phyloP scores from a whole-genome alignment of 1,139 yeast genomes.

The Yarrowia galli region DNA sequence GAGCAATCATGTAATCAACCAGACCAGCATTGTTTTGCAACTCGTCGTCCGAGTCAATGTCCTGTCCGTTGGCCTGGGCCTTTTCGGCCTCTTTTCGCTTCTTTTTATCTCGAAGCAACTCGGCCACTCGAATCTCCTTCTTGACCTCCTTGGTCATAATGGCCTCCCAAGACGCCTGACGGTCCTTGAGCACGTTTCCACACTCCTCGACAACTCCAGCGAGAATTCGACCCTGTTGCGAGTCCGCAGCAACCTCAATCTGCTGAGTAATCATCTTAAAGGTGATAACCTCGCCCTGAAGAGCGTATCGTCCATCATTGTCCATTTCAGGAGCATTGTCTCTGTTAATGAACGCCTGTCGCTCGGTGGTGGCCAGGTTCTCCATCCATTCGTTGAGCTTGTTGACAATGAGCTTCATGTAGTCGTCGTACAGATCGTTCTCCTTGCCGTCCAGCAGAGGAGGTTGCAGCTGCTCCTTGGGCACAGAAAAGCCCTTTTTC shows the following conservation, averaged over 20 bases:
- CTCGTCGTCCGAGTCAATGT: conserved; percentile 56
- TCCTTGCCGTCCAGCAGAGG: conserved; percentile 67
- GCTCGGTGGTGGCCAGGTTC: conserved; percentile 70
- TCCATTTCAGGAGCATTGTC: conserved; percentile 76
- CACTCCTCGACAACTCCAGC: conserved; percentile 85
- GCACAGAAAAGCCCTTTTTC: conserved; percentile 54
- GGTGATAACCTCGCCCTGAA: conserved; percentile 73
- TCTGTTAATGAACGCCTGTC: conserved; percentile 65
- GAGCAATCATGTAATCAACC: conserved; percentile 80
- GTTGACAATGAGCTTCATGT: conserved; percentile 67
- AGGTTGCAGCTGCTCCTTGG: conserved; percentile 54
- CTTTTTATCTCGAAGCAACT: conserved; percentile 48
- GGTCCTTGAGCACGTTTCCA: conserved; percentile 63
- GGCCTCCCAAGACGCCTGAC: conserved; percentile 68
- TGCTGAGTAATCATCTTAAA: conserved; percentile 88
- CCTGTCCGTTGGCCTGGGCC: conserved; percentile 38
- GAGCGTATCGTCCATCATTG: conserved; percentile 65
- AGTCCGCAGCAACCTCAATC: conserved; percentile 89
- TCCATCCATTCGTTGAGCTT: conserved; percentile 86
- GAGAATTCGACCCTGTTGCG: conserved; percentile 81
- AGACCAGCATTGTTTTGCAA: conserved; percentile 75
- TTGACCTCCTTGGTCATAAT: conserved; percentile 68
- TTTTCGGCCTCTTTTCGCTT: conserved; percentile 41
- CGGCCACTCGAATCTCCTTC: conserved; percentile 49
- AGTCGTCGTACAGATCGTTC: conserved; percentile 71